A percentile compares a stretch with the other conserved stretches of the same genome.
Evolutionary conservation across 306 rosid genomes (phyloP).

Genomic region (Hippophae rhamnoides): DNA sequence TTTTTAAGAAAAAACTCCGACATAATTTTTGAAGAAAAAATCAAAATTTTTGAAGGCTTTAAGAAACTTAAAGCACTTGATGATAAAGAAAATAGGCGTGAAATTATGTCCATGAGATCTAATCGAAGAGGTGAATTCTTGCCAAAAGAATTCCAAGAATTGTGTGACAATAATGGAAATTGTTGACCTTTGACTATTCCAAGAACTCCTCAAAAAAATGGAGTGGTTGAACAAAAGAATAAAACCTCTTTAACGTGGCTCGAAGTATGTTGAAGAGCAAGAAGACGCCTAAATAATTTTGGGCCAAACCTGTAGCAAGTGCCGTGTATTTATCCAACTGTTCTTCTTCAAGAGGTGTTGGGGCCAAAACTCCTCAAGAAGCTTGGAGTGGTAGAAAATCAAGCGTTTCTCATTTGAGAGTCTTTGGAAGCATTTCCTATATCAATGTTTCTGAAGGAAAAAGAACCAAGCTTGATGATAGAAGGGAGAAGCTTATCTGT

Average conservation of each 20-base stretch:
- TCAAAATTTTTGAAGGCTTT: neutral
- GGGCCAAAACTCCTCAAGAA: neutral
- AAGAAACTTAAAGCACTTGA: neutral
- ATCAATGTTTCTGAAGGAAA: too few species aligned
- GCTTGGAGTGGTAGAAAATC: neutral
- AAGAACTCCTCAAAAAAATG: neutral
- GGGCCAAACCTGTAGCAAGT: neutral
- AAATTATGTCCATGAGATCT: neutral
- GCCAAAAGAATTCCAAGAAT: neutral
- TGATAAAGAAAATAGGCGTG: neutral
- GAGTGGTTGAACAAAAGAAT: too few species aligned
- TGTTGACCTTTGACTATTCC: neutral
- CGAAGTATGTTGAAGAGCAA: too few species aligned
- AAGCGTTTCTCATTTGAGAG: too few species aligned
- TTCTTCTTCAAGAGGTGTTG: neutral
- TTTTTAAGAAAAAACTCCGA: neutral
- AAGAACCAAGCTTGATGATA: too few species aligned
- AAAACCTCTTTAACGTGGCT: too few species aligned
- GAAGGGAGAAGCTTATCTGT: too few species aligned
- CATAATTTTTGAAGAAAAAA: too few species aligned
- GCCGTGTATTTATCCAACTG: neutral
- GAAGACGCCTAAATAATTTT: too few species aligned
- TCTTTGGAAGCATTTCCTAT: too few species aligned
- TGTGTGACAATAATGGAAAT: too few species aligned
- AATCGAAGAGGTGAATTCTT: neutral